Conservation (phyloP, 2,329 filamentous ascomycete species). For the Beauveria brongniartii region DNA sequence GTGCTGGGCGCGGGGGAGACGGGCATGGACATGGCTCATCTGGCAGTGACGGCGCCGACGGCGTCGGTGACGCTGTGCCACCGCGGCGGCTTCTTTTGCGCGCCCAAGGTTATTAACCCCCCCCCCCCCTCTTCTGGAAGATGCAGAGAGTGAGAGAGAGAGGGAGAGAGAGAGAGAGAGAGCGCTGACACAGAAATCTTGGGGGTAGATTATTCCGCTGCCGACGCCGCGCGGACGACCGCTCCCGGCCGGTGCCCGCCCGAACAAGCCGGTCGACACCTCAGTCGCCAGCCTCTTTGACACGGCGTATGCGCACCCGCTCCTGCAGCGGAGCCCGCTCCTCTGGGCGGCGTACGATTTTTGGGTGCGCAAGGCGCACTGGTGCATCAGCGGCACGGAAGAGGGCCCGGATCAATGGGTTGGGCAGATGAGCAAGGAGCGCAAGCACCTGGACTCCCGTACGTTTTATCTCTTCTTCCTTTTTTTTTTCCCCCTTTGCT, state of each 20-base stretch:
- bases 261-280: slow-evolving; percentile 39
- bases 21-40: slow-evolving; percentile 35
- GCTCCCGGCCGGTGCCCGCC: slow-evolving; percentile 27
- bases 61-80: slow-evolving; percentile 36
- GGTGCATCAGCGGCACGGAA: slow-evolving; percentile 35
- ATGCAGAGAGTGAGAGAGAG: neutral
- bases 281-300: slow-evolving; percentile 41
- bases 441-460: slow-evolving; percentile 29
- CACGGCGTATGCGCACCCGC: slow-evolving; percentile 41
- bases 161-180: neutral
- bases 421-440: slow-evolving; percentile 31
- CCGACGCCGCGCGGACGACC: slow-evolving; percentile 18
- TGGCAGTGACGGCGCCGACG: slow-evolving; percentile 35
- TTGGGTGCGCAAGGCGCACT: slow-evolving; percentile 36
- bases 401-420: slow-evolving; percentile 41
- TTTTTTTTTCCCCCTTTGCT: too few species aligned
- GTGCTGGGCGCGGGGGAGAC: slow-evolving; percentile 39
- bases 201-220: slow-evolving; percentile 19
- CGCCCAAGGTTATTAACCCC: slow-evolving; percentile 29
- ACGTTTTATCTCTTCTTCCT: slow-evolving; percentile 5
- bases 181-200: neutral
- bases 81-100: slow-evolving; percentile 37
- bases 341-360: slow-evolving; percentile 39
- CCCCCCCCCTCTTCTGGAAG: neutral
- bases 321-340: slow-evolving; percentile 32